Evolutionary conservation across 257 asterid species (phyloP).

Genomic region (Voacanga thouarsii): DNA sequence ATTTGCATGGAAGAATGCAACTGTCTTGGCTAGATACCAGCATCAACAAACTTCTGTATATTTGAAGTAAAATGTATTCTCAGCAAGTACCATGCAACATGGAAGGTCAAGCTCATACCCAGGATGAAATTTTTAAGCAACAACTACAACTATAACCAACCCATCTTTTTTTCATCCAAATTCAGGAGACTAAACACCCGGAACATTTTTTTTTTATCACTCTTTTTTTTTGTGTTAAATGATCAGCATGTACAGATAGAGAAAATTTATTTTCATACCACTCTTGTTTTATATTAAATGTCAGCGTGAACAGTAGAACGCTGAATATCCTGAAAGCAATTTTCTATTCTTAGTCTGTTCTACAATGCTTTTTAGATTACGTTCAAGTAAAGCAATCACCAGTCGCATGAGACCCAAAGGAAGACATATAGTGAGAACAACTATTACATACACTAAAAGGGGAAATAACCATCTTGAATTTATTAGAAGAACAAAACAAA

Average conservation of each 20-base stretch:
- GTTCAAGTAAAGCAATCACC: background rate
- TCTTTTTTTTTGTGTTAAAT: background rate
- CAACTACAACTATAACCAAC: background rate
- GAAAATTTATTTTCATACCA: background rate
- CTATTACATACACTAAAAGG: background rate
- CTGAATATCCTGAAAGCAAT: background rate
- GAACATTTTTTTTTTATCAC: background rate
- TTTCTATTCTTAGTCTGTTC: background rate
- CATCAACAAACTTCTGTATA: background rate
- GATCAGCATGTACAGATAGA: background rate
- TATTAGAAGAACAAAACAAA: constrained; percentile 6
- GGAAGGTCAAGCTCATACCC: background rate
- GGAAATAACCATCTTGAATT: background rate
- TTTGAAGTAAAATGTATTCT: no score
- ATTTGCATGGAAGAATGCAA: no score
- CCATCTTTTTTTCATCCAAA: background rate
- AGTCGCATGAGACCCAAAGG: background rate
- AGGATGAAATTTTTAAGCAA: background rate
- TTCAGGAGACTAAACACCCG: background rate
- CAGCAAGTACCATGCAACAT: background rate
- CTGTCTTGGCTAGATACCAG: no score
- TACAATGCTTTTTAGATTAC: background rate
- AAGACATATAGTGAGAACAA: background rate
- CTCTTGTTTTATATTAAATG: background rate
- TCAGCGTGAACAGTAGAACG: background rate